phyloP scores from a whole-genome alignment of 306 rosid species.

The Acacia acuminata region DNA sequence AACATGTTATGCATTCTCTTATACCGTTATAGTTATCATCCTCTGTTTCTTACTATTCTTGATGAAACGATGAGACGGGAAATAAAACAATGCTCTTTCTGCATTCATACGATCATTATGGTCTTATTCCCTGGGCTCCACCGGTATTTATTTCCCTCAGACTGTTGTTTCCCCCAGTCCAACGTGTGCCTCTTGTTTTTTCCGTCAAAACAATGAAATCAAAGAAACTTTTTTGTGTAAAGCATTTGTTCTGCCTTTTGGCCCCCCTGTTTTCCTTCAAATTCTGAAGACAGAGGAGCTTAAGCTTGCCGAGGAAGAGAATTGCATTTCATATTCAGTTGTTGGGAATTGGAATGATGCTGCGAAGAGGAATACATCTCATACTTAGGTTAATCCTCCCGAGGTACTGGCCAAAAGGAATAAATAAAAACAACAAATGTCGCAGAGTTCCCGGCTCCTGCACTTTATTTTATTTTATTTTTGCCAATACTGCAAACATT shows the following conservation, averaged over 20 bases:
- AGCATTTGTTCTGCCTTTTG: neutral
- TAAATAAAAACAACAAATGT: no score
- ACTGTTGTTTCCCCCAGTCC: neutral
- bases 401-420: conserved; percentile 34
- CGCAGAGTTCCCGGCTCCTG: neutral
- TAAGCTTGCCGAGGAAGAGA: conserved; percentile 6
- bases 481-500: conserved; percentile 7
- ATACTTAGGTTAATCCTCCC: conserved; percentile 45
- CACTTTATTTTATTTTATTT: conserved; percentile 50
- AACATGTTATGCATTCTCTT: neutral
- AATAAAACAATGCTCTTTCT: neutral
- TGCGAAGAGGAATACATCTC: conserved; percentile 24
- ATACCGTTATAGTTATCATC: neutral
- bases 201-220: neutral
- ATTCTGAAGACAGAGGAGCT: neutral
- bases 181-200: neutral
- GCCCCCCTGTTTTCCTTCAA: neutral
- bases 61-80: neutral
- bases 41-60: neutral
- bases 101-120: neutral
- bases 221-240: neutral
- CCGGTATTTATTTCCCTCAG: no score
- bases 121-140: no score
- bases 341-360: conserved; percentile 18
- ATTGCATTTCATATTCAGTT: conserved; percentile 21